These are phyloP conservation scores for Syzygium grande DNA, from an alignment of 345 rosid genomes.

Conservation along the genomic window DNA sequence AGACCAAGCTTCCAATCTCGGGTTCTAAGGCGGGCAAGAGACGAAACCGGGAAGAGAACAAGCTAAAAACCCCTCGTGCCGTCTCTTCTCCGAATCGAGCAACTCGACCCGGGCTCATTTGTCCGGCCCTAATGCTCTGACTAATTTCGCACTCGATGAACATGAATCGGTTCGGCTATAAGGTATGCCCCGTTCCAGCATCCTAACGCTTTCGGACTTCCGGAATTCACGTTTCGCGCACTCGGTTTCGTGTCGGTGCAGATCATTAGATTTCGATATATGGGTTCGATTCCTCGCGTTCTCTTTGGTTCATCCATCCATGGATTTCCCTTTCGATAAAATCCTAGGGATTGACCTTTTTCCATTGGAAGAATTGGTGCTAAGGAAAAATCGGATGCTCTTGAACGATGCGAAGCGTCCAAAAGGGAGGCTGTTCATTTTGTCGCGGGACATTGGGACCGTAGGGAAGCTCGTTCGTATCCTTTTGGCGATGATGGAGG, in stretches of 20 bases:
- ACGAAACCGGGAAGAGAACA: background rate
- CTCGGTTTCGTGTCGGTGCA: background rate
- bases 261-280: background rate
- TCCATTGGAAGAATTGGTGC: background rate
- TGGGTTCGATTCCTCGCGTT: rapidly evolving
- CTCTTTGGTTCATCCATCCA: background rate
- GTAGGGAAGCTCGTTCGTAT: background rate
- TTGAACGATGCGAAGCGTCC: background rate
- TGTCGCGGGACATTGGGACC: background rate
- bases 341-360: background rate
- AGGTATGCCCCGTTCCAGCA: background rate
- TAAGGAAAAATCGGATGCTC: background rate
- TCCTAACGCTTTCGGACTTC: background rate
- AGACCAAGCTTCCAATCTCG: background rate
- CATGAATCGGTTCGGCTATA: rapidly evolving
- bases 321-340: background rate
- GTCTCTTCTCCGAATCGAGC: rapidly evolving
- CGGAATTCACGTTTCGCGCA: rapidly evolving
- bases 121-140: rapidly evolving
- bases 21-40: background rate
- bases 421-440: background rate
- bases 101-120: rapidly evolving
- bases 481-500: background rate
- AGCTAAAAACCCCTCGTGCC: background rate
- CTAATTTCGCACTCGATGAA: rapidly evolving